Percentiles rank a stretch among this genome's conserved stretches.
These are phyloP conservation scores for Tolypocladium tropicale DNA, from an alignment of 2,329 filamentous ascomycete genomes.

Conservation along the genomic window DNA sequence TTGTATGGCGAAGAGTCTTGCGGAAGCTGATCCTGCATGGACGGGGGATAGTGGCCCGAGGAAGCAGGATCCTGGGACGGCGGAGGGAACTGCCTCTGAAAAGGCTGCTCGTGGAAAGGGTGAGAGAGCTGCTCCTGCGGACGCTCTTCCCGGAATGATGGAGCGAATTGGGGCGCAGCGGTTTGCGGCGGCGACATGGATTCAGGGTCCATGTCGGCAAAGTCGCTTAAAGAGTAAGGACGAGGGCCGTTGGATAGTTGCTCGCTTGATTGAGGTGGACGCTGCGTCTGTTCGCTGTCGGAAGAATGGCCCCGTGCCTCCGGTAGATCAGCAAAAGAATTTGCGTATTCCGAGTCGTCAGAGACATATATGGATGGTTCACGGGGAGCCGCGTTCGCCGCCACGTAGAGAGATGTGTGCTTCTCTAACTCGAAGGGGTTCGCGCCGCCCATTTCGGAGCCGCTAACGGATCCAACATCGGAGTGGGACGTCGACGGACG, in stretches of 20 bases:
- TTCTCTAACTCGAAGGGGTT: conserved; percentile 55
- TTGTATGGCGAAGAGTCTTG: conserved; percentile 8
- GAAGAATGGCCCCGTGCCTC: neutral
- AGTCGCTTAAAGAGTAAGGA: conserved; percentile 29
- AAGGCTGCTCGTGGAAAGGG: conserved; percentile 7
- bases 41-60: neutral
- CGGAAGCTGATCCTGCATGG: conserved; percentile 10
- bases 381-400: conserved; percentile 25
- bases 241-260: conserved; percentile 9
- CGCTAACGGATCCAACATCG: conserved; percentile 43
- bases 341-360: conserved; percentile 43
- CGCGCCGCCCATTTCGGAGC: conserved; percentile 42
- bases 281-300: conserved; percentile 6
- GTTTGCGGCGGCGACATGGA: conserved; percentile 21
- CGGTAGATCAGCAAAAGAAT: conserved; percentile 20
- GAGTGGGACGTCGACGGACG: conserved; percentile 52
- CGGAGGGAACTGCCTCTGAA: conserved; percentile 1
- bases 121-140: conserved; percentile 3
- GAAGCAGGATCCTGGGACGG: neutral
- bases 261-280: conserved; percentile 5
- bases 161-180: conserved; percentile 9
- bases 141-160: conserved; percentile 7
- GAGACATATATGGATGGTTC: conserved; percentile 53
- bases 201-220: conserved; percentile 29
- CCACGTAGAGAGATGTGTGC: conserved; percentile 46